phyloP scores from a whole-genome alignment of 768 basidiomycete species.

The Auricularia heimuer region DNA sequence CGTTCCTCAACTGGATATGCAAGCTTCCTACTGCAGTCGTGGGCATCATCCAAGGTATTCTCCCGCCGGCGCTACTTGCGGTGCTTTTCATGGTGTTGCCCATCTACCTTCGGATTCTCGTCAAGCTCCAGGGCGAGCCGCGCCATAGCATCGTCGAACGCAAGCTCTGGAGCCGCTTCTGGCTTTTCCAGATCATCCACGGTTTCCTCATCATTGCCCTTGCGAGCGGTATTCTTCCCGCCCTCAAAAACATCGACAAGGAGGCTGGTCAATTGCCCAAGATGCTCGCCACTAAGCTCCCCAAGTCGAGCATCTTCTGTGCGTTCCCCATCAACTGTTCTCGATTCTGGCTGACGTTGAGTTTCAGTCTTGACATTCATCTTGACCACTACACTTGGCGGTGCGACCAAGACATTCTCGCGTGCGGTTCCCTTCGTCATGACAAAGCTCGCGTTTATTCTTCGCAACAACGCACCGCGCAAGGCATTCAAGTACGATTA shows the following conservation, averaged over 20 bases:
- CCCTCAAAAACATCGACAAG: neutral
- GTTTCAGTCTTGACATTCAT: constrained; percentile 6
- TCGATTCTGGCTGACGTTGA: neutral
- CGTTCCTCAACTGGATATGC: constrained; percentile 83
- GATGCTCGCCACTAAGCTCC: neutral
- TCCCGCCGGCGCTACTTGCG: constrained; percentile 80
- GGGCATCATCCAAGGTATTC: constrained; percentile 82
- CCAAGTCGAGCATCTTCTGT: neutral
- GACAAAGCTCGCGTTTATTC: constrained; percentile 17
- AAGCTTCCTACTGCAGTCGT: constrained; percentile 49
- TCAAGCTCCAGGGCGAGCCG: constrained; percentile 83
- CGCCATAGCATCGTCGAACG: constrained; percentile 75
- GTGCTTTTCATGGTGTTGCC: constrained; percentile 84
- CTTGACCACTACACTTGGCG: constrained; percentile 4
- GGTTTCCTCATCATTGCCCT: constrained; percentile 35
- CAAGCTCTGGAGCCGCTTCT: constrained; percentile 84
- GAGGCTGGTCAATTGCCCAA: neutral
- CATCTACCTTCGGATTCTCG: constrained; percentile 73
- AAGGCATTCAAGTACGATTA: constrained; percentile 18
- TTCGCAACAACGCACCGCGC: constrained; percentile 23
- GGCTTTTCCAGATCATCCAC: constrained; percentile 75
- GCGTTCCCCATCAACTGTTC: neutral
- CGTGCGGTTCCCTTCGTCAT: constrained; percentile 22
- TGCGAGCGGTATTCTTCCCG: neutral
- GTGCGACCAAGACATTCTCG: constrained; percentile 14